A percentile compares a stretch with the other conserved stretches of the same genome.
phyloP scores from a whole-genome alignment of 2,329 filamentous ascomycete genomes.

The Clonostachys solani region DNA sequence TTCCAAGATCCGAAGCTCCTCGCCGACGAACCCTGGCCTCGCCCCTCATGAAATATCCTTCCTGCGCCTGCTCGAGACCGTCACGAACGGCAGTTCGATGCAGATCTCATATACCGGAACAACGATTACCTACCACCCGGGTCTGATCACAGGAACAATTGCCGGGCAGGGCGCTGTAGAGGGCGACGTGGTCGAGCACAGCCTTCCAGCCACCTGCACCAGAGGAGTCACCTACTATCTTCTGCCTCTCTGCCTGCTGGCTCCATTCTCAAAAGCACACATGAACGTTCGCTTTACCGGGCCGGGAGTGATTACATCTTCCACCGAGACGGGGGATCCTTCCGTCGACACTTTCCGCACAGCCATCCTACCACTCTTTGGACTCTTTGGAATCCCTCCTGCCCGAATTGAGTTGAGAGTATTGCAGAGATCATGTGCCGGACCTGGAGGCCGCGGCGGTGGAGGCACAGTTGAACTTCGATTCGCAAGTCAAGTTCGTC shows the following conservation, averaged over 20 bases:
- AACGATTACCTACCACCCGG: constrained; percentile 85
- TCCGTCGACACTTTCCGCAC: constrained; percentile 92
- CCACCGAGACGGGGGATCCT: constrained; percentile 80
- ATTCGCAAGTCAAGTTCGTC: constrained; percentile 87
- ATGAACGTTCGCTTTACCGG: constrained; percentile 89
- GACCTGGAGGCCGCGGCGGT: constrained; percentile 70
- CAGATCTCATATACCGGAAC: constrained; percentile 97
- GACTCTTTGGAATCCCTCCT: constrained; percentile 77
- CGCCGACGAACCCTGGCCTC: constrained; percentile 82
- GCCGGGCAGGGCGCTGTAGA: constrained; percentile 67
- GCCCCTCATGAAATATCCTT: constrained; percentile 93
- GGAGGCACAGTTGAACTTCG: constrained; percentile 90
- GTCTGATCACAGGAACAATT: constrained; percentile 82
- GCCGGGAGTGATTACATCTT: constrained; percentile 85
- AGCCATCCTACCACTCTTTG: constrained; percentile 84
- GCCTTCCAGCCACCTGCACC: constrained; percentile 70
- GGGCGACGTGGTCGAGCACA: constrained; percentile 76
- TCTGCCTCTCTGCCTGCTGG: constrained; percentile 81
- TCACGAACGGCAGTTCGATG: constrained; percentile 93
- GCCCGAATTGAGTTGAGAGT: constrained; percentile 83
- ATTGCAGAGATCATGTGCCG: constrained; percentile 73
- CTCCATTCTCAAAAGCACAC: constrained; percentile 87
- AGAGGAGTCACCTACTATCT: constrained; percentile 90
- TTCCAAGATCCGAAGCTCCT: constrained; percentile 86
- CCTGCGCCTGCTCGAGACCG: constrained; percentile 84